These are phyloP conservation scores for Cunninghamia lanceolata DNA, from an alignment of 75 land plant species.

Conservation along the genomic window DNA sequence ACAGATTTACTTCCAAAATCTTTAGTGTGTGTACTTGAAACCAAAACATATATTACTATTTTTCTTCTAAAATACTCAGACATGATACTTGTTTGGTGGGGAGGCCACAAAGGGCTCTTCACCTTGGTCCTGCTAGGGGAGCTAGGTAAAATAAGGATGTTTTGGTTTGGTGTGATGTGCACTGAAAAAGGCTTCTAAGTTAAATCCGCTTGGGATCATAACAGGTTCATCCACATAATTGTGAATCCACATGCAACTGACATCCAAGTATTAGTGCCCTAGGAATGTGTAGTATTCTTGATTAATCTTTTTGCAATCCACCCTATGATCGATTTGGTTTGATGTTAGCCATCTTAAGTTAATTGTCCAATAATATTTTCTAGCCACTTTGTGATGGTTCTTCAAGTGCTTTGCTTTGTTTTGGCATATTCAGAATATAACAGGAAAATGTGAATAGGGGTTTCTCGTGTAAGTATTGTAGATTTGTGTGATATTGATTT, in stretches of 20 bases:
- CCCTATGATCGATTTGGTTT: too few relatives aligned
- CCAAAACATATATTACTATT: not conserved
- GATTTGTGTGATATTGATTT: not conserved
- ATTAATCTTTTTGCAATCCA: not conserved
- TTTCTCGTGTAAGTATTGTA: not conserved
- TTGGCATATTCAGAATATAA: not conserved
- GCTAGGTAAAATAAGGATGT: not conserved
- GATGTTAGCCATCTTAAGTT: not conserved
- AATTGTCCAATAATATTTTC: not conserved
- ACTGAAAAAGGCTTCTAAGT: not conserved
- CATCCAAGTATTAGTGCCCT: not conserved
- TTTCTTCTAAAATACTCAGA: not conserved
- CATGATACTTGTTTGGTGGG: not conserved
- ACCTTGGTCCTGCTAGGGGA: not conserved
- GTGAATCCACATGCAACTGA: not conserved
- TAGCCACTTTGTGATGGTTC: not conserved
- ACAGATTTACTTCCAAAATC: not conserved
- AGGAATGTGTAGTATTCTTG: not conserved
- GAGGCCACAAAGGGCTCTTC: not conserved
- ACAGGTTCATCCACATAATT: not conserved
- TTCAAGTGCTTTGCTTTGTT: not conserved
- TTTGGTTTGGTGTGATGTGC: not conserved
- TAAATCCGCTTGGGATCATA: not conserved
- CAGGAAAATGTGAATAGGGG: not conserved
- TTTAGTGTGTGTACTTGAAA: too few relatives aligned